phyloP scores from a whole-genome alignment of 345 rosid species.

The Salix viminalis region DNA sequence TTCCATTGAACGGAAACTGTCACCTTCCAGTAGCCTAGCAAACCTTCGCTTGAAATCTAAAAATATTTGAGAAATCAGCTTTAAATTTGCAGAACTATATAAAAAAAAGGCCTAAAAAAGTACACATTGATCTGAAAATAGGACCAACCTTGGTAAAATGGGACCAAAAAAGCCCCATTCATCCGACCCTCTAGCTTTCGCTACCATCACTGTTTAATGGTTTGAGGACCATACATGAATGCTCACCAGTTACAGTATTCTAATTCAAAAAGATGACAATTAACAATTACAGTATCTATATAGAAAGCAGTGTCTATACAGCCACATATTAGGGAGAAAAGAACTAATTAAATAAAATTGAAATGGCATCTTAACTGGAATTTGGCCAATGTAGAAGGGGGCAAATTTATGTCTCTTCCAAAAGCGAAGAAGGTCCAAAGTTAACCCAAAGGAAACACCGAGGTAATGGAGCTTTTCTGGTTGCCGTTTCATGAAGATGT shows the following conservation, averaged over 20 bases:
- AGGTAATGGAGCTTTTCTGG: conserved; percentile 87
- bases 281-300: not conserved
- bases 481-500: conserved; percentile 61
- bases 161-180: conserved; percentile 90
- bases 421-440: conserved; percentile 86
- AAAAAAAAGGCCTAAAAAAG: conserved; percentile 1
- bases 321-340: not conserved
- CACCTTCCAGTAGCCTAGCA: conserved; percentile 46
- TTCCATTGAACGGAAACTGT: conserved; percentile 64
- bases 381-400: conserved; percentile 83
- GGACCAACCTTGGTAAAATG: conserved; percentile 72
- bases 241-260: conserved; percentile 93
- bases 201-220: conserved; percentile 66
- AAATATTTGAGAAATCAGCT: conserved; percentile 14
- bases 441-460: conserved; percentile 97
- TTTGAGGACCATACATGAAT: conserved; percentile 83
- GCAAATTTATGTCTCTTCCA: conserved; percentile 90
- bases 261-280: conserved; percentile 11
- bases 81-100: conserved; percentile 3
- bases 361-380: conserved; percentile 63
- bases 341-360: not conserved
- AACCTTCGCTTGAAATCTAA: conserved; percentile 77
- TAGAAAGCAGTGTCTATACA: not conserved
- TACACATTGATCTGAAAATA: not conserved
- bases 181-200: conserved; percentile 53